phyloP scores from a whole-genome alignment of 257 asterid species.

The Datura wrightii region DNA sequence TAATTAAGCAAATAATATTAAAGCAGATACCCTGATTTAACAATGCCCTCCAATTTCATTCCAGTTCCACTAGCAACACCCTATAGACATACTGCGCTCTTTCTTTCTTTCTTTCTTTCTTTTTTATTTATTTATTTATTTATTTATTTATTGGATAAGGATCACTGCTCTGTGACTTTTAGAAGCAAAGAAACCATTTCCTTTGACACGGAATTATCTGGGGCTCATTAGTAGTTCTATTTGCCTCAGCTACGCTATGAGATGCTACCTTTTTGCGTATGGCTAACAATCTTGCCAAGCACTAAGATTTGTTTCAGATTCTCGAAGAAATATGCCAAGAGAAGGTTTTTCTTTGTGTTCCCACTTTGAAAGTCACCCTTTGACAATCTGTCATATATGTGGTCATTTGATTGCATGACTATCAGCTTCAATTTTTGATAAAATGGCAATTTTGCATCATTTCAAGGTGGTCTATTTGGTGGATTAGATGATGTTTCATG shows the following conservation, averaged over 20 bases:
- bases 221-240: not conserved
- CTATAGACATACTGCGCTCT: not conserved
- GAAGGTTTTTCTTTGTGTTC: not conserved
- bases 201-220: not conserved
- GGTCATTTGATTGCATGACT: conserved; percentile 6
- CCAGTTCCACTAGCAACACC: not conserved
- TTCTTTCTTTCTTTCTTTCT: too few species aligned
- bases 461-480: conserved; percentile 20
- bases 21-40: conserved; percentile 6
- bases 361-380: not conserved
- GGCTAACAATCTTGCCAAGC: conserved; percentile 18
- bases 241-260: not conserved
- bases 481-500: conserved; percentile 7
- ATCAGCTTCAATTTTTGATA: not conserved
- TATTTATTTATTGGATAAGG: too few species aligned
- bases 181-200: conserved; percentile 8
- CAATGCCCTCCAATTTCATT: not conserved
- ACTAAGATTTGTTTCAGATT: not conserved
- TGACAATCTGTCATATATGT: not conserved
- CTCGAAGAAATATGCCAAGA: not conserved
- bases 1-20: not conserved
- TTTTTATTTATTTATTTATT: too few species aligned
- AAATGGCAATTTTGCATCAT: conserved; percentile 4
- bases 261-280: not conserved
- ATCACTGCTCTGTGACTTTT: not conserved